Base-by-base conservation (phyloP, 257 asterid species). In the Solanum raphanifolium region DNA sequence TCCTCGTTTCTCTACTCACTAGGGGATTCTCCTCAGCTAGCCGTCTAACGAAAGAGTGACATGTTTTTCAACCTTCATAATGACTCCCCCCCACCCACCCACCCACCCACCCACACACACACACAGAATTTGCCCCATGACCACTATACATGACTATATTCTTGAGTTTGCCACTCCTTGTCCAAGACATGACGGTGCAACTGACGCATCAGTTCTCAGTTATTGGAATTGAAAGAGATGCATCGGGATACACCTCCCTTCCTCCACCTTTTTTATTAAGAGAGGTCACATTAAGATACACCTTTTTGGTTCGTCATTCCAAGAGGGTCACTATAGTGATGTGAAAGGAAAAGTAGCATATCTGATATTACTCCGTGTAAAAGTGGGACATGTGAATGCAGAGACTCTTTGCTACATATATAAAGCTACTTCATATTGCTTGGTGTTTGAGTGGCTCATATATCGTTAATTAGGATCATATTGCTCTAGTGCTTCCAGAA, bases 311-410 rank as follows among this genome's bases (percentile, higher is more conserved):
- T 90, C 87, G 87, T 88, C 88, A 58, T 95, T 93, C 96, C 93
- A 25, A 88, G 91, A 92, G 90, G 98, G 92, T 94, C 98, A 94
- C 98, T 94, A 91, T 89, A 84, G 9, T 89, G 96, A 93, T 96
- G 99, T 95, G 83, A 96, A 43, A 95, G 68, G 81, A 90, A 93
- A 82, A 32, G 90, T 72, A 89, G 90, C 88, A 88, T 92, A 79
- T 71, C 88, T 88, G 90, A 86, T 91, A 65, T 85, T 60, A 86
- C 89, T 93, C 91, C 92, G 84, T 86, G 93, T 87, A 90, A 86
- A 87, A 93, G 96, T 89, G 88, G 83, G 91, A 87, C 88, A 62
- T 88, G 95, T 94, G 90, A 65, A 88, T 90, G 88, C 88, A 38
- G 87, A 68, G 86, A 85, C 86, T 88, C 83, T 86, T 89, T 94